These are phyloP conservation scores for Fagopyrum tataricum DNA, from an alignment of 148 eudicot species.

Conservation along the genomic window DNA sequence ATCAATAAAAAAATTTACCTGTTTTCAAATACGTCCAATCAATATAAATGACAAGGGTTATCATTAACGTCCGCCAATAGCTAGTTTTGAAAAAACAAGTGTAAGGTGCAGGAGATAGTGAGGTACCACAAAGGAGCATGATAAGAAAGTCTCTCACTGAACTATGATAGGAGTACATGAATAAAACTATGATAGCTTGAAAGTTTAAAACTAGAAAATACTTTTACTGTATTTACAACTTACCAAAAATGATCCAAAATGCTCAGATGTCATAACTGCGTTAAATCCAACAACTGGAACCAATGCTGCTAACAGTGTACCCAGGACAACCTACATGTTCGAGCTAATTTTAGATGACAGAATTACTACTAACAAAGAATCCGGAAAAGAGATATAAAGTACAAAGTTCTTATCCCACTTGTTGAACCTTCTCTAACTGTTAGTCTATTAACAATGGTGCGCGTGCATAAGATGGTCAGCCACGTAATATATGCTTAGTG, in stretches of 20 bases:
- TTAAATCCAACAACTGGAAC: constrained; percentile 99
- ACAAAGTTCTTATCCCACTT: constrained; percentile 3
- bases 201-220: background rate
- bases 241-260: constrained; percentile 96
- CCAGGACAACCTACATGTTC: constrained; percentile 77
- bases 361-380: background rate
- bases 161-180: background rate
- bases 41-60: too few species aligned
- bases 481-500: background rate
- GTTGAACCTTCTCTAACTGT: too few species aligned
- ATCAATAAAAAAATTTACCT: too few species aligned
- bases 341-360: constrained; percentile 1
- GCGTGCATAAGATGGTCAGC: background rate
- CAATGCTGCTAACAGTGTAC: constrained; percentile 87
- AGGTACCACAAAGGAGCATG: background rate
- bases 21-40: too few species aligned
- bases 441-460: background rate
- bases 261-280: constrained; percentile 96
- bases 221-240: constrained; percentile 19
- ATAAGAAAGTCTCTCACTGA: background rate
- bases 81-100: background rate
- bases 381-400: background rate
- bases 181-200: background rate
- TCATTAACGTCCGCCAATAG: too few species aligned
- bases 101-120: background rate